Base-by-base conservation (phyloP, 2,329 filamentous ascomycete genomes). In the Cordyceps pruinosa region DNA sequence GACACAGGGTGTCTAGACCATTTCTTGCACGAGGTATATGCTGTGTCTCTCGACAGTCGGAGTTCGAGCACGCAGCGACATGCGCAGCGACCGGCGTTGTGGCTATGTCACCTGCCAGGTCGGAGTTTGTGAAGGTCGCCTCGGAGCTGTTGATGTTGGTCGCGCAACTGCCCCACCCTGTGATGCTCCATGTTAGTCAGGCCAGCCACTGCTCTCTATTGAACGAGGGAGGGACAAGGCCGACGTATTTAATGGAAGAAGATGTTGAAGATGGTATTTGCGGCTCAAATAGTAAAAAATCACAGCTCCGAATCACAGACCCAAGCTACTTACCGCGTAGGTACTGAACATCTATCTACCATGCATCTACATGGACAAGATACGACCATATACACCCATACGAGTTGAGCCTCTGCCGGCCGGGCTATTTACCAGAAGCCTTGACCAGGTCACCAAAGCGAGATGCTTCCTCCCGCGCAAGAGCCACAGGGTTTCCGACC, bases 121-220 rank as follows among this genome's bases (percentile, higher is more conserved):
- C 28, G 25, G 54, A 45, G 37, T 30, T 51, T 51, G 55, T 46
- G 55, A 46, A 30, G 44, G 17, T 9, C 15, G 2, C 6, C 19
- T 7, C 23, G n/a, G 25, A 49, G 45, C 25, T 41, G 41, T 44
- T 37, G 41, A 37, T 21, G 32, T 35, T 10, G 32, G 41, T 55
- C 32, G 52, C 52, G 32, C 42, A 47, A 47, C 53, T 42, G 53
- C 53, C 53, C 53, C 53, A 56, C 53, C 42, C 23, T n/a, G 5
- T 21, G 8, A 6, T 17, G n/a, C 30, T 55, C 3, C 5, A 5
- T 55, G 52, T 47, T 21, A 55, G 17, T 55, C 32, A 46, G 32
- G 8, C 23, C 9, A 19, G 9, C 5, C 9, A n/a, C 19, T 34
- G 8, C 32, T 6, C 19, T 30, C 4, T 26, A 23, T 12, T 32